Percentiles rank a stretch among this genome's conserved stretches.
Conservation (phyloP, 106 monocot genomes). For the Acorus gramineus region DNA sequence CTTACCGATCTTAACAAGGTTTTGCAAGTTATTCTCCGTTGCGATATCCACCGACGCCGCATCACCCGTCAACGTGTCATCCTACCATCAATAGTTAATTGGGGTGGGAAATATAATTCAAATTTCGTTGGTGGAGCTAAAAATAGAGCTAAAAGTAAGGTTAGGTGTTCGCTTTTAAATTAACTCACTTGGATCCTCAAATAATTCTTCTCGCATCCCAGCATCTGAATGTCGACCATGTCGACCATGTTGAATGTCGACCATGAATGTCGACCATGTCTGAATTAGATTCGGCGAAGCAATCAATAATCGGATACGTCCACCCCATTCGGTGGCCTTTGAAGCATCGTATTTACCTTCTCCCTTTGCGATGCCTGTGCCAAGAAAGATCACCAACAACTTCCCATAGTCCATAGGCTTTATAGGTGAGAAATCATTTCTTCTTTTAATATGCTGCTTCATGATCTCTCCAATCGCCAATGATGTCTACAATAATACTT, state of each 20-base stretch:
- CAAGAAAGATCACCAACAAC: conserved; percentile 29
- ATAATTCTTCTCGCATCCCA: conserved; percentile 17
- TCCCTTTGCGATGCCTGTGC: conserved; percentile 17
- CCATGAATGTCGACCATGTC: conserved; percentile 54
- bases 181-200: conserved; percentile 37
- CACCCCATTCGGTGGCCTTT: conserved; percentile 27
- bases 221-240: conserved; percentile 28
- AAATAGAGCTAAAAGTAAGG: no score
- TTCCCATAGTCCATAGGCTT: conserved; percentile 7
- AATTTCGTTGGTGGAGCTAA: no score
- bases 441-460: conserved; percentile 6
- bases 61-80: no score
- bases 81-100: no score
- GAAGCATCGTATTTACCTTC: conserved; percentile 22
- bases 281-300: conserved; percentile 19
- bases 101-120: no score
- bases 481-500: conserved; percentile 6
- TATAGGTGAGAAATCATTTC: background rate
- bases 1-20: no score
- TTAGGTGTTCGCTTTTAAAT: no score
- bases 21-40: no score
- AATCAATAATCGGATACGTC: conserved; percentile 29
- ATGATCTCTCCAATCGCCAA: conserved; percentile 8
- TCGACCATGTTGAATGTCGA: no score
- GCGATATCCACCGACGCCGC: no score